phyloP scores from a whole-genome alignment of 2,329 filamentous ascomycete species.

The Aspergillus neoniger region DNA sequence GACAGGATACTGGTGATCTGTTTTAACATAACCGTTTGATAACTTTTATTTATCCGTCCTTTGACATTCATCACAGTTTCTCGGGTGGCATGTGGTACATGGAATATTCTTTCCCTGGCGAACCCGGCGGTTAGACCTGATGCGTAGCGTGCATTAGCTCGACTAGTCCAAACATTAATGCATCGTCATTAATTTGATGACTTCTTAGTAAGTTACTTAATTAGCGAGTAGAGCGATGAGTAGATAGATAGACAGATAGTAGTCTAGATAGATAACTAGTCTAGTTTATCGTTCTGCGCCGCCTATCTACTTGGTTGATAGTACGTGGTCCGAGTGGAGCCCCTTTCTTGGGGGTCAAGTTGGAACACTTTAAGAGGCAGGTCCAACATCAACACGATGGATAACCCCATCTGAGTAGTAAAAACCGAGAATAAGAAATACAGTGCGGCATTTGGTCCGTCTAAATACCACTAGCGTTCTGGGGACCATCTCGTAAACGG shows the following conservation, averaged over 20 bases:
- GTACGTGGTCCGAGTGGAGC: background rate
- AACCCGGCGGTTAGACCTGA: background rate
- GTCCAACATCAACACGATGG: background rate
- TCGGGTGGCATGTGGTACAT: background rate
- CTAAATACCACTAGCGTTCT: too few relatives aligned
- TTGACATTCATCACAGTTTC: too few relatives aligned
- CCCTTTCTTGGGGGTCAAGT: background rate
- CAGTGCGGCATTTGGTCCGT: too few relatives aligned
- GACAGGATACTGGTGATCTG: background rate
- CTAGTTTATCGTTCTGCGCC: background rate
- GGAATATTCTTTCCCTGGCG: background rate
- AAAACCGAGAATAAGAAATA: too few relatives aligned
- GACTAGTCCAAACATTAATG: slow-evolving; percentile 4
- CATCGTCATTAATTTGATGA: background rate
- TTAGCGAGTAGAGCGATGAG: background rate
- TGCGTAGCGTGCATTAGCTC: background rate
- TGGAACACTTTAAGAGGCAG: background rate
- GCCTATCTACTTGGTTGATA: background rate
- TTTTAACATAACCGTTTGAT: too few relatives aligned
- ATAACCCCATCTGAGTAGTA: too few relatives aligned
- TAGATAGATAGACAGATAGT: background rate
- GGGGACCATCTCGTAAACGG: background rate
- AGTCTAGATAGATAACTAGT: background rate
- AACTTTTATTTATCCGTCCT: too few relatives aligned
- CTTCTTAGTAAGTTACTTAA: background rate